These are phyloP conservation scores for Borealophlyctis nickersoniae DNA, from an alignment of 192 early-diverging fungal genomes.

Conservation along the genomic window DNA sequence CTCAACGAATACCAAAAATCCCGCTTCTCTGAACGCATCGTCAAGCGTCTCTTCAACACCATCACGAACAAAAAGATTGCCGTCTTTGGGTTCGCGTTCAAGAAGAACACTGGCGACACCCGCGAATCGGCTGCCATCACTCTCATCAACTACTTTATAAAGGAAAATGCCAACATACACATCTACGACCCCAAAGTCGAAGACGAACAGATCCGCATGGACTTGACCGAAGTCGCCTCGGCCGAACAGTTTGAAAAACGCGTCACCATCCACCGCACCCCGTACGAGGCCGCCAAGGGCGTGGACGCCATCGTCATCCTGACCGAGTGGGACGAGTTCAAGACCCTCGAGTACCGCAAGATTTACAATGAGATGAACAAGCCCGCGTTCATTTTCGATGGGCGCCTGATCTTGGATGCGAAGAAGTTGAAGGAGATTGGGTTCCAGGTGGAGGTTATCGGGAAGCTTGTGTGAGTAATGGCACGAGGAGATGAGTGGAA, in stretches of 20 bases:
- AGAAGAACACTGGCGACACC: conserved; percentile 87
- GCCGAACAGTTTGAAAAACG: conserved; percentile 40
- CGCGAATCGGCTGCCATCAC: conserved; percentile 83
- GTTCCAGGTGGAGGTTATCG: conserved; percentile 42
- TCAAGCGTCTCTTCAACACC: conserved; percentile 66
- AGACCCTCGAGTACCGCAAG: conserved; percentile 60
- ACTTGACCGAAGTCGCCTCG: conserved; percentile 13
- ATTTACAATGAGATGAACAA: conserved; percentile 69
- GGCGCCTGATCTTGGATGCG: conserved; percentile 70
- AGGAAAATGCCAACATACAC: conserved; percentile 65
- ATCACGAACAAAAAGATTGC: conserved; percentile 74
- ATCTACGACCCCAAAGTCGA: conserved; percentile 87
- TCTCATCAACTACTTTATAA: conserved; percentile 69
- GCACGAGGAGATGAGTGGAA: too few species aligned
- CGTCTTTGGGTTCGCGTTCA: conserved; percentile 86
- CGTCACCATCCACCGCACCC: conserved; percentile 55
- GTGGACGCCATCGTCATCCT: conserved; percentile 74
- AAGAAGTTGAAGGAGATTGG: conserved; percentile 67
- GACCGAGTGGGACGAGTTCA: conserved; percentile 91
- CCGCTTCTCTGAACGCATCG: conserved; percentile 73
- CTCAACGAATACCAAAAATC: conserved; percentile 88
- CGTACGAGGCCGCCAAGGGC: conserved; percentile 65
- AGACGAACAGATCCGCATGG: neutral
- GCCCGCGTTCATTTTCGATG: conserved; percentile 87
- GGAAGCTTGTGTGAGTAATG: too few species aligned